Evolutionary conservation across 1,284 basidiomycete species (phyloP).

Genomic region (Cryptococcus maquisensis): DNA sequence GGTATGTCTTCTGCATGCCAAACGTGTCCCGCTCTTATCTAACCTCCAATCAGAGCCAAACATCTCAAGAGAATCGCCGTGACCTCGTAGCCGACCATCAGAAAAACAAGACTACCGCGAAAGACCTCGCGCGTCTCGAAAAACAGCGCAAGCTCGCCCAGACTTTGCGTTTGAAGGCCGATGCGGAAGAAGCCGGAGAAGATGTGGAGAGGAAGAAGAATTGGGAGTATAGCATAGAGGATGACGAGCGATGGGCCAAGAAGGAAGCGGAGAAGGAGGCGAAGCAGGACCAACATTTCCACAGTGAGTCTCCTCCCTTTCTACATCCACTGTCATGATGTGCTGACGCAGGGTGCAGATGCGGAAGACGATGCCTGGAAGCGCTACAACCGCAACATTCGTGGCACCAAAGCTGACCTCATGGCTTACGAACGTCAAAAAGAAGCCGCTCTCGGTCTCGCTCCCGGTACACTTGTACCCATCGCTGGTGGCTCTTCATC

Average conservation of each 20-base stretch:
- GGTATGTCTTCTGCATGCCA: conserved; percentile 9
- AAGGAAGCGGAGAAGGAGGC: conserved; percentile 58
- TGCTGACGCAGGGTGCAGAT: conserved; percentile 54
- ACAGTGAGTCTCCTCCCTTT: conserved; percentile 24
- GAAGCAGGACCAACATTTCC: conserved; percentile 59
- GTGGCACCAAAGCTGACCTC: conserved; percentile 79
- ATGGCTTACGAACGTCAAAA: conserved; percentile 80
- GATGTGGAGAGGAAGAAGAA: conserved; percentile 71
- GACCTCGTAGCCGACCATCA: conserved; percentile 78
- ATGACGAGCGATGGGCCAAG: conserved; percentile 91
- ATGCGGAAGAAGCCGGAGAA: conserved; percentile 78
- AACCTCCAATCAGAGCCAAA: conserved; percentile 58
- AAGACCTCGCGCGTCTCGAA: conserved; percentile 75
- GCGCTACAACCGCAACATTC: conserved; percentile 85
- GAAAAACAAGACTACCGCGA: conserved; percentile 65
- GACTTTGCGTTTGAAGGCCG: conserved; percentile 75
- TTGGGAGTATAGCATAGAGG: conserved; percentile 91
- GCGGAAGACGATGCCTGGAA: conserved; percentile 81
- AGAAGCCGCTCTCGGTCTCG: conserved; percentile 70
- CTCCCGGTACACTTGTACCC: conserved; percentile 59
- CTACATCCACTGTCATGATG: not conserved
- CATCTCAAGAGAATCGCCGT: conserved; percentile 72
- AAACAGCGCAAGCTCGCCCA: conserved; percentile 84
- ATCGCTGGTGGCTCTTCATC: conserved; percentile 40
- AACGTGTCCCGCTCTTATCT: not conserved